Percentiles rank a stretch among this genome's conserved stretches.
phyloP scores from a whole-genome alignment of 2,329 filamentous ascomycete species.

The Arthrobotrys megalospora region DNA sequence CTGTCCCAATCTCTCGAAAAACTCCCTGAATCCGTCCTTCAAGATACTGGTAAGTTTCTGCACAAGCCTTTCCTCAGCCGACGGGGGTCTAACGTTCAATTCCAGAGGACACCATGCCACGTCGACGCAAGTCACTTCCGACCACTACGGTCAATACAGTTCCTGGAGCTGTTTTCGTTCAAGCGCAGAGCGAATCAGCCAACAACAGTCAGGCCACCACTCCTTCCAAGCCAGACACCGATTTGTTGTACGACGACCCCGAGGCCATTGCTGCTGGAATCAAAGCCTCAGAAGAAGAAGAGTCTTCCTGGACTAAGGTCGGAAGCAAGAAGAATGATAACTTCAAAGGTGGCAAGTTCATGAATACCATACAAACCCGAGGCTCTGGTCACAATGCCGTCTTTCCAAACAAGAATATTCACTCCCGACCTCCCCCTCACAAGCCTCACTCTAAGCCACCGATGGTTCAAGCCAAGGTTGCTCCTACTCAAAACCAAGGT shows the following conservation, averaged over 20 bases:
- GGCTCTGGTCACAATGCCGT: slow-evolving; percentile 20
- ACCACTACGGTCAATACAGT: neutral
- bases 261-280: slow-evolving; percentile 32
- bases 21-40: neutral
- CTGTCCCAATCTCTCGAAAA: neutral
- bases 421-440: neutral
- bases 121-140: slow-evolving; percentile 2
- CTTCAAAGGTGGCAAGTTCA: neutral
- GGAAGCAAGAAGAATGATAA: neutral
- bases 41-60: slow-evolving; percentile 1
- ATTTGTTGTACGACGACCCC: slow-evolving; percentile 37
- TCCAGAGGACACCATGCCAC: slow-evolving; percentile 12
- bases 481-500: neutral
- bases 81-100: neutral
- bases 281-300: slow-evolving; percentile 28
- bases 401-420: neutral
- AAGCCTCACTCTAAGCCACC: neutral
- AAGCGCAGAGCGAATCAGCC: neutral
- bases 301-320: slow-evolving; percentile 32
- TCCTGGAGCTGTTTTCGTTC: neutral
- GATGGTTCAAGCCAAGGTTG: neutral
- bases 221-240: slow-evolving; percentile 2
- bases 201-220: neutral
- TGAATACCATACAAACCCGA: neutral
- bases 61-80: neutral